A percentile compares a stretch with the other conserved stretches of the same genome.
phyloP scores from a whole-genome alignment of 257 asterid genomes.

The Solanum gandarillasii region DNA sequence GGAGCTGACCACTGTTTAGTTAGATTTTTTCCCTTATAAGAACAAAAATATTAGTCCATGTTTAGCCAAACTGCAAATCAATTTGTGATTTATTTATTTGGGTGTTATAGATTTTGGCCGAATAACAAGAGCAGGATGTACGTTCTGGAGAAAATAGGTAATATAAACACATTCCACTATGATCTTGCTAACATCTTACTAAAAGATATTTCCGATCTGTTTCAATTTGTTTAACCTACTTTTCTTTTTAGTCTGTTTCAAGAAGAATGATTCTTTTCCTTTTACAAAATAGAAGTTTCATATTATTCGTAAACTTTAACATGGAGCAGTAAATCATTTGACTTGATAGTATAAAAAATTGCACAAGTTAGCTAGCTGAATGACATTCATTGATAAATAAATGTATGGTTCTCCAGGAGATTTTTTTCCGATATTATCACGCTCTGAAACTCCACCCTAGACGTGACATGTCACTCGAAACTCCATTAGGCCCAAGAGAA shows the following conservation, averaged over 20 bases:
- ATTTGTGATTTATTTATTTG: background rate
- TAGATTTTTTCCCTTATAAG: background rate
- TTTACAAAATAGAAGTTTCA: too few relatives aligned
- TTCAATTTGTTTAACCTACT: too few relatives aligned
- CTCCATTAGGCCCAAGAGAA: too few relatives aligned
- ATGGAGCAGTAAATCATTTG: background rate
- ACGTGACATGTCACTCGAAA: too few relatives aligned
- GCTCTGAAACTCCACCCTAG: too few relatives aligned
- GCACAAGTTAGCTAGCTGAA: background rate
- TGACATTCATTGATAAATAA: background rate
- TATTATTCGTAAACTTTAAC: background rate
- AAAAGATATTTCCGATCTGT: too few relatives aligned
- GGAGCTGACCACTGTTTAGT: background rate
- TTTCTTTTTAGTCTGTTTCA: too few relatives aligned
- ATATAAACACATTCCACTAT: background rate
- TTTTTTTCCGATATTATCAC: background rate
- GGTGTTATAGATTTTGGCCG: constrained; percentile 16
- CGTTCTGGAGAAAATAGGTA: constrained; percentile 88
- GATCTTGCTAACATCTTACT: background rate
- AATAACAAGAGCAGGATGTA: constrained; percentile 95
- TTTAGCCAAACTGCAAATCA: constrained; percentile 16
- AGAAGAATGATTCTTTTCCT: too few relatives aligned
- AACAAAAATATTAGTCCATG: background rate
- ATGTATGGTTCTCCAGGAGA: constrained; percentile 10
- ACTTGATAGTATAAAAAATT: background rate